Base-by-base conservation (phyloP, 1,284 basidiomycete genomes). In the Athelia sp. region DNA sequence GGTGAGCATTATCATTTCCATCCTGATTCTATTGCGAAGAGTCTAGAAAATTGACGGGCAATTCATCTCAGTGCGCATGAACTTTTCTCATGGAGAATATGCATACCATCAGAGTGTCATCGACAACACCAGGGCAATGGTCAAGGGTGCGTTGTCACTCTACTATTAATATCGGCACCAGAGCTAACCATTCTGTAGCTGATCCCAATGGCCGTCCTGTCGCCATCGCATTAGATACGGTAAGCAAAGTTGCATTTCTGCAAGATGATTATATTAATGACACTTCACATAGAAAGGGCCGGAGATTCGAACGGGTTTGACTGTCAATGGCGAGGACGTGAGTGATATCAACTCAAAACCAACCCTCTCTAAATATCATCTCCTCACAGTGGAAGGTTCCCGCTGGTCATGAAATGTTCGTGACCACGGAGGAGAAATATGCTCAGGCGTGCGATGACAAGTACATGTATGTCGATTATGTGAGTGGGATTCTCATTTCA, bases 31-130 rank as follows among this genome's bases (percentile, higher is more conserved):
- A 48, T 50, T 34, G 32, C 44, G 42, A 34, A 29, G 38, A 34
- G 21, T 50, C 32, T 59, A n/a, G n/a, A n/a, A n/a, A n/a, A n/a
- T n/a, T n/a, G n/a, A n/a, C n/a, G n/a, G n/a, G n/a, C n/a, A n/a
- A n/a, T n/a, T n/a, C n/a, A n/a, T n/a, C 26, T 13, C 26, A 96
- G 94, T 97, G 54, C 93, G 94, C 70, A 97, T 97, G 93, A 97
- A 98, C 79, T 96, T 96, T 69, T 96, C 93, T 49, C 93, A 97
- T 82, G 93, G 93, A 49, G 88, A 87, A 50, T 95, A 98, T 70
- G 92, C 93, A 62, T 97, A 95, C 70, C 95, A 98, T 73, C 92
- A 98, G 74, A 93, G 90, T 57, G 94, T 98, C 57, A 93, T 98
- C 65, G 92, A 98, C 76, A 97, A 98, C 76, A 90, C 93, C 46